Evolutionary conservation across 208 protist genomes (phyloP), one percentile per base, ranked within the genome.

Genomic region (Borovskyia barvae): DNA sequence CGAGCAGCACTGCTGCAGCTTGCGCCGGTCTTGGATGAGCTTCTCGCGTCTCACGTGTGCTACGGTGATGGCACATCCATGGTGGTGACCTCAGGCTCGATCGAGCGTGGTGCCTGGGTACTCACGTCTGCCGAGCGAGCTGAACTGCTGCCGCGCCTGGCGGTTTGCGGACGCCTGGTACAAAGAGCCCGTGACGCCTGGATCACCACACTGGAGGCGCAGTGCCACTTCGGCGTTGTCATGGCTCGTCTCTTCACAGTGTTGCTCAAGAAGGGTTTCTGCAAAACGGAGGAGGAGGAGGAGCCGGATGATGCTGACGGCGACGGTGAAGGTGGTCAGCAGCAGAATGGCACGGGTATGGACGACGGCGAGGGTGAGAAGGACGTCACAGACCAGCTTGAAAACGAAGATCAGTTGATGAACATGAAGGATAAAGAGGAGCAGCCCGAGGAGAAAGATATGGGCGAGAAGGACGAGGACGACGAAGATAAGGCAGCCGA

Each of bases 281-380:
- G 97, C 67, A 97, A 95, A 49, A 62, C 79, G 5, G 90, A 95
- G 36, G 83, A 87, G 17, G 83, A 87, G 17, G 77, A 87, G 33
- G 80, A 91, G n/a, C 80, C 87, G 25, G 79, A 92, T n/a, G 61
- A 85, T 45, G 77, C 85, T 36, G 82, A 93, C 19, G 80, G 85
- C 28, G 76, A 80, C 22, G 72, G 73, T 56, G 85, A 94, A 29
- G 92, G 80, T 28, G 82, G 83, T 7, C 72, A 71, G 8, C 80
- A 76, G 65, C 65, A 86, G 37, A 82, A 90, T 15, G 98, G 98
- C 33, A 99, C 97, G 15, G 98, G 98, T 39, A 99, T 99, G 93
- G 98, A 98, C 59, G 98, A 99, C 54, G 98, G 98, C 29, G 49
- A 98, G 43, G 99, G 99, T 53, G 89, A 98, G 65, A 98, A 99